phyloP scores from a whole-genome alignment of 2,329 filamentous ascomycete genomes.

The Aspergillus quadricinctus region DNA sequence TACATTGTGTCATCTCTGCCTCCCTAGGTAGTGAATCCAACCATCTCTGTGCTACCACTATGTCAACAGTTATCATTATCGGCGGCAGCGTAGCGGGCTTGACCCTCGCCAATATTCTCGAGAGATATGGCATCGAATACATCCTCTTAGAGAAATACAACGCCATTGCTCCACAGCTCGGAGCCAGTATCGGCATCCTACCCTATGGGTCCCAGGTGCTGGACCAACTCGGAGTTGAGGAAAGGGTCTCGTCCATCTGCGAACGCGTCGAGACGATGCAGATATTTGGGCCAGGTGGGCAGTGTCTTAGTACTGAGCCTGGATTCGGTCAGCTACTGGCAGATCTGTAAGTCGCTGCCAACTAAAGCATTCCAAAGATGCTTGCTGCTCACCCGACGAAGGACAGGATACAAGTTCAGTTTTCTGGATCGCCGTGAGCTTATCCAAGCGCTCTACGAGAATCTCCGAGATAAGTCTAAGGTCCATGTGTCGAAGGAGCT shows the following conservation, averaged over 20 bases:
- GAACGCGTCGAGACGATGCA: background rate
- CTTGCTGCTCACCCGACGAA: too few relatives aligned
- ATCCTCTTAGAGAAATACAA: slow-evolving; percentile 45
- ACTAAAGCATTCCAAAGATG: too few relatives aligned
- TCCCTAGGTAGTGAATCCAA: too few relatives aligned
- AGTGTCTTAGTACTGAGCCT: background rate
- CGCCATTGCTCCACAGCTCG: slow-evolving; percentile 36
- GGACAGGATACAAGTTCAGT: slow-evolving; percentile 5
- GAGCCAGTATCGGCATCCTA: slow-evolving; percentile 46
- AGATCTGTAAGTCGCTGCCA: slow-evolving; percentile 1
- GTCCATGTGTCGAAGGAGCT: slow-evolving; percentile 25
- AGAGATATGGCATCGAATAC: slow-evolving; percentile 46
- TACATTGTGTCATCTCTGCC: too few relatives aligned
- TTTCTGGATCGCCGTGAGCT: slow-evolving; percentile 37
- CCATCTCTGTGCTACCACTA: too few relatives aligned
- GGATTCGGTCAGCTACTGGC: slow-evolving; percentile 1
- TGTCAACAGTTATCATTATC: slow-evolving; percentile 48
- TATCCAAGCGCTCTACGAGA: slow-evolving; percentile 28
- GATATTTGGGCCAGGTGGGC: slow-evolving; percentile 6
- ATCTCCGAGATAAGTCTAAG: slow-evolving; percentile 26
- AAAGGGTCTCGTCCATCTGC: slow-evolving; percentile 15
- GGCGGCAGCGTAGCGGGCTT: slow-evolving; percentile 49
- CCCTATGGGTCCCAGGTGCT: slow-evolving; percentile 44
- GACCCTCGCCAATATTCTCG: slow-evolving; percentile 44
- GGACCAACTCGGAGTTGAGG: slow-evolving; percentile 47